These are phyloP conservation scores for Vitis riparia DNA, from an alignment of 164 flowering plant genomes.

Conservation along the genomic window DNA sequence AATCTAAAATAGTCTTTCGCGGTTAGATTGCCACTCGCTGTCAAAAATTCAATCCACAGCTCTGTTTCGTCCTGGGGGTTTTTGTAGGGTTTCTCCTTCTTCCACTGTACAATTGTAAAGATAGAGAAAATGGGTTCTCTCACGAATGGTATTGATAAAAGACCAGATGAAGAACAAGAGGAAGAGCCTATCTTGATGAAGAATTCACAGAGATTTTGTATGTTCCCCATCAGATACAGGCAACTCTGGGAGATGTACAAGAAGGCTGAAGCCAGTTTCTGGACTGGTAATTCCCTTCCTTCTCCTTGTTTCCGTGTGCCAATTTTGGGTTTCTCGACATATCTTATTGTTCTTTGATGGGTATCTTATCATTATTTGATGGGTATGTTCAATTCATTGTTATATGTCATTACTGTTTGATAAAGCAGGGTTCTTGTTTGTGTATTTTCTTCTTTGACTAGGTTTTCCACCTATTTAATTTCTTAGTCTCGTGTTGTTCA, in stretches of 20 bases:
- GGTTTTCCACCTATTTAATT: no score
- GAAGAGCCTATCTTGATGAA: constrained; percentile 64
- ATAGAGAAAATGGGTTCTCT: constrained; percentile 52
- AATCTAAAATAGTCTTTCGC: no score
- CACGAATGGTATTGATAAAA: constrained; percentile 21
- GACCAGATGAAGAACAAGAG: constrained; percentile 24
- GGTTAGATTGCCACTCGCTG: neutral
- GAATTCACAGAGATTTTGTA: constrained; percentile 62
- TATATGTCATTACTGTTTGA: no score
- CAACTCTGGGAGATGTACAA: constrained; percentile 95
- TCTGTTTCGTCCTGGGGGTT: constrained; percentile 21
- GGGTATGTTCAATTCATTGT: no score
- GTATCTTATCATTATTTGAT: no score
- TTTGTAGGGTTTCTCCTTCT: constrained; percentile 30
- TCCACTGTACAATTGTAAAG: neutral
- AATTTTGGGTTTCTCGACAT: neutral
- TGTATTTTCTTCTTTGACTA: no score
- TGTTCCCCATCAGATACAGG: constrained; percentile 73
- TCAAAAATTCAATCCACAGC: constrained; percentile 1
- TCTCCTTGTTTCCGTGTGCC: neutral
- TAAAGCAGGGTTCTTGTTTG: no score
- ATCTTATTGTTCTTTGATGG: no score
- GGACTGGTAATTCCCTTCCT: constrained; percentile 57
- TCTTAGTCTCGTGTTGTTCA: no score
- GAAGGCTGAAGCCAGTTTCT: constrained; percentile 79